Conservation (phyloP, 2,329 filamentous ascomycete genomes). For the Xylaria multiplex region DNA sequence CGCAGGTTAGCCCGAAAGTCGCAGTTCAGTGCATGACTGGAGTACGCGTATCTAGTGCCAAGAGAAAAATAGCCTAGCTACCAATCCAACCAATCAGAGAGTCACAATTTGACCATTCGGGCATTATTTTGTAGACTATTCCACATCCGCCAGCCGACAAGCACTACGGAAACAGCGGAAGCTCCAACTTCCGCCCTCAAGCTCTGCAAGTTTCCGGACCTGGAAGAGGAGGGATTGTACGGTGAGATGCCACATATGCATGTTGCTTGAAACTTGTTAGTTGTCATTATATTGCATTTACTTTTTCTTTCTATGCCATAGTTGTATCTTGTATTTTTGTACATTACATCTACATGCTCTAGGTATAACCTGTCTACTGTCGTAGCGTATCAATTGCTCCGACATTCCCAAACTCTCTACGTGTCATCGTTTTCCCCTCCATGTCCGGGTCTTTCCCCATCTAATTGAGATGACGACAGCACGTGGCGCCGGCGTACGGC, state of each 20-base stretch:
- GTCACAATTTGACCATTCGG: constrained; percentile 26
- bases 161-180: constrained; percentile 33
- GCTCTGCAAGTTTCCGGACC: constrained; percentile 22
- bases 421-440: background rate
- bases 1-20: constrained; percentile 25
- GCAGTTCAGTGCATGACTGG: background rate
- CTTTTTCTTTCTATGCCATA: background rate
- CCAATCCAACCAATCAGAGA: constrained; percentile 30
- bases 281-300: constrained; percentile 9
- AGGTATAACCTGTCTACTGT: background rate
- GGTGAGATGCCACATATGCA: constrained; percentile 36
- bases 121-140: constrained; percentile 19
- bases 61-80: background rate
- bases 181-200: constrained; percentile 37
- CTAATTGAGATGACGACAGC: constrained; percentile 38
- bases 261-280: constrained; percentile 19
- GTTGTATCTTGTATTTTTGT: background rate
- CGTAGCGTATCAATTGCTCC: background rate
- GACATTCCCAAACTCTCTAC: background rate
- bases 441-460: background rate
- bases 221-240: constrained; percentile 12
- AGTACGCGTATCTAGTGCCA: background rate
- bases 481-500: constrained; percentile 52
- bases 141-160: constrained; percentile 26
- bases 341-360: background rate